Evolutionary conservation across 1,284 basidiomycete genomes (phyloP).

Genomic region (Apiotrichum laibachii): DNA sequence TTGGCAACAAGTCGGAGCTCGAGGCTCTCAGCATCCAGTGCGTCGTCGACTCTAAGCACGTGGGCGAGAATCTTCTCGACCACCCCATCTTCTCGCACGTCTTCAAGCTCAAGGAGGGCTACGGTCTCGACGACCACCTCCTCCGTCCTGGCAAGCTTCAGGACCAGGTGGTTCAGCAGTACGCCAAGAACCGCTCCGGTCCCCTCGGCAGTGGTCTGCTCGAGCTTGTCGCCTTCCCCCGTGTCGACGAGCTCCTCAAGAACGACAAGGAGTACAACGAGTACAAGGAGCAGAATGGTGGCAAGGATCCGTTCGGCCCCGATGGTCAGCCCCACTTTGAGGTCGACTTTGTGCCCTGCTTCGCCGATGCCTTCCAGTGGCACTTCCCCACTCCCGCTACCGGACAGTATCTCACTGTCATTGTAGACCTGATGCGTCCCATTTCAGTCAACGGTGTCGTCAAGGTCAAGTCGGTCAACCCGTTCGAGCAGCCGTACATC

Average conservation of each 20-base stretch:
- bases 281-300: conserved; percentile 17
- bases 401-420: conserved; percentile 15
- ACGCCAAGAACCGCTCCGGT: conserved; percentile 14
- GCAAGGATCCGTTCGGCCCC: conserved; percentile 18
- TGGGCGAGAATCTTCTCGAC: conserved; percentile 72
- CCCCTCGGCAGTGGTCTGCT: conserved; percentile 7
- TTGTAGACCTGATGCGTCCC: conserved; percentile 21
- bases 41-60: conserved; percentile 55
- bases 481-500: conserved; percentile 61
- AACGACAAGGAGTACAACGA: conserved; percentile 10
- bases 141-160: conserved; percentile 3
- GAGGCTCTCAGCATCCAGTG: conserved; percentile 18
- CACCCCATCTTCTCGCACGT: conserved; percentile 49
- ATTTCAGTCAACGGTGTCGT: conserved; percentile 30
- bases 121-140: conserved; percentile 16
- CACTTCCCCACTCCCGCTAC: conserved; percentile 12
- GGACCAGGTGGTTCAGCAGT: conserved; percentile 5
- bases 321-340: conserved; percentile 20
- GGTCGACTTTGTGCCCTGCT: conserved; percentile 20
- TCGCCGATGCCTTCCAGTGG: conserved; percentile 18
- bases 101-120: conserved; percentile 23
- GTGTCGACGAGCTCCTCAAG: conserved; percentile 14
- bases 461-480: conserved; percentile 57
- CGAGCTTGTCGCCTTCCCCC: conserved; percentile 19
- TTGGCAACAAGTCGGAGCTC: conserved; percentile 12